These are phyloP conservation scores for Periconia macrospinosa DNA, from an alignment of 2,329 filamentous ascomycete genomes.

Conservation along the genomic window DNA sequence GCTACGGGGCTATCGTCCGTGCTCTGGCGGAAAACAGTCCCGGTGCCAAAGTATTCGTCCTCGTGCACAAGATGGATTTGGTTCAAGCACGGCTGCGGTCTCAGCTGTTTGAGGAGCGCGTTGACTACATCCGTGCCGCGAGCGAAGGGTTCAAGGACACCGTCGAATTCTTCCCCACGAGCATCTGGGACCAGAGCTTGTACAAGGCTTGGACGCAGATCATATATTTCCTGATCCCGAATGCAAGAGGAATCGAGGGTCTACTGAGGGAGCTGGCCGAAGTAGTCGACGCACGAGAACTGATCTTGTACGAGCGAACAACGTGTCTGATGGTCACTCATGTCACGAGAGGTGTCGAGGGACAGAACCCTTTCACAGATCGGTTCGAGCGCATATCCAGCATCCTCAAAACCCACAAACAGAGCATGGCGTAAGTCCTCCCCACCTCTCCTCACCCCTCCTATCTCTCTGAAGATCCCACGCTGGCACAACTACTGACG, in stretches of 20 bases:
- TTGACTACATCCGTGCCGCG: slow-evolving; percentile 73
- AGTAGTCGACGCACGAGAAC: slow-evolving; percentile 88
- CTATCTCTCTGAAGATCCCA: too few relatives aligned
- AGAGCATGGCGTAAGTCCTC: slow-evolving; percentile 59
- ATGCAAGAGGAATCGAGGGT: slow-evolving; percentile 82
- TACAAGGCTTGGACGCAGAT: slow-evolving; percentile 99
- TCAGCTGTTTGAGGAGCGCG: slow-evolving; percentile 81
- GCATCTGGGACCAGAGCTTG: slow-evolving; percentile 97
- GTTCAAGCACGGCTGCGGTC: slow-evolving; percentile 79
- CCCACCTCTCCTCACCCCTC: slow-evolving; percentile 26
- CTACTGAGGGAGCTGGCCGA: slow-evolving; percentile 81
- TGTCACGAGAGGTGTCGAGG: slow-evolving; percentile 75
- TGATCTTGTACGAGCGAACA: slow-evolving; percentile 91
- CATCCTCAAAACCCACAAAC: slow-evolving; percentile 98
- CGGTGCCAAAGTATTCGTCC: slow-evolving; percentile 82
- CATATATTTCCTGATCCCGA: slow-evolving; percentile 97
- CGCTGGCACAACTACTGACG: background rate
- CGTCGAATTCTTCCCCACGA: slow-evolving; percentile 87
- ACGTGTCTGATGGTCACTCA: slow-evolving; percentile 96
- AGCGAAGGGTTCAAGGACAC: slow-evolving; percentile 66
- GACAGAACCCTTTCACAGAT: slow-evolving; percentile 84
- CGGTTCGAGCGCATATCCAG: slow-evolving; percentile 94
- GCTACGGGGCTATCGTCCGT: slow-evolving; percentile 86
- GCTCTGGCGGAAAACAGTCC: slow-evolving; percentile 85
- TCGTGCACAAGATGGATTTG: slow-evolving; percentile 99